Percentiles rank a stretch among this genome's conserved stretches.
phyloP scores from a whole-genome alignment of 73 alveolate genomes.

The Tetrahymena malaccensis region DNA sequence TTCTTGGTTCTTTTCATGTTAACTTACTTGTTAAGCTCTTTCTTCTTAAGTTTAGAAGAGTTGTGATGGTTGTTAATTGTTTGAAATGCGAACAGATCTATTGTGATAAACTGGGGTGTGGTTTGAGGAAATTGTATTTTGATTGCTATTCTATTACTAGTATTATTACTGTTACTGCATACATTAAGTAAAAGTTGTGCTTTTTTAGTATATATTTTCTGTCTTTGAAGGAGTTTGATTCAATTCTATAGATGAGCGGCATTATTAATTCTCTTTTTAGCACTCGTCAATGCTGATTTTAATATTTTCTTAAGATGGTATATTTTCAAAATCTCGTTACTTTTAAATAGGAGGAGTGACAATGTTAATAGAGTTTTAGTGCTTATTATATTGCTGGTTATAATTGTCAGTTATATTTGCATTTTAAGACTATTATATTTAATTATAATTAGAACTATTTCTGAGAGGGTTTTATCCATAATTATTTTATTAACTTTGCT shows the following conservation, averaged over 20 bases:
- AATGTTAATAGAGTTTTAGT: background rate
- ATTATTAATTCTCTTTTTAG: background rate
- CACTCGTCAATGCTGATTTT: background rate
- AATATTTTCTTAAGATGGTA: background rate
- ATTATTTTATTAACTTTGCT: background rate
- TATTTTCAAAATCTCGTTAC: background rate
- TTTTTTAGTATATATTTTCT: background rate
- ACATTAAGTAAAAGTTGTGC: background rate
- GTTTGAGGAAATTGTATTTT: background rate
- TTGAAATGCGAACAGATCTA: background rate
- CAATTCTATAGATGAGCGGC: background rate
- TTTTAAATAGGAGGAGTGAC: background rate
- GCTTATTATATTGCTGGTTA: background rate
- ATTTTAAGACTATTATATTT: background rate
- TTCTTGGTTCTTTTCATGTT: background rate
- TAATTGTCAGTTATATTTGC: background rate
- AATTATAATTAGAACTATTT: background rate
- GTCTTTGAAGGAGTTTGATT: background rate
- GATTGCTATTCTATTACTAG: background rate
- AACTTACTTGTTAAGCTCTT: background rate
- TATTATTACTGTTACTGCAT: background rate
- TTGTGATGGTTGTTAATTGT: background rate
- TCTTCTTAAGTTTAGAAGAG: background rate
- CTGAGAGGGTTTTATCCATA: background rate
- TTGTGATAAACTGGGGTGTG: background rate